These are phyloP conservation scores for Penicillium sp. DNA, from an alignment of 2,329 filamentous ascomycete species.

Conservation along the genomic window DNA sequence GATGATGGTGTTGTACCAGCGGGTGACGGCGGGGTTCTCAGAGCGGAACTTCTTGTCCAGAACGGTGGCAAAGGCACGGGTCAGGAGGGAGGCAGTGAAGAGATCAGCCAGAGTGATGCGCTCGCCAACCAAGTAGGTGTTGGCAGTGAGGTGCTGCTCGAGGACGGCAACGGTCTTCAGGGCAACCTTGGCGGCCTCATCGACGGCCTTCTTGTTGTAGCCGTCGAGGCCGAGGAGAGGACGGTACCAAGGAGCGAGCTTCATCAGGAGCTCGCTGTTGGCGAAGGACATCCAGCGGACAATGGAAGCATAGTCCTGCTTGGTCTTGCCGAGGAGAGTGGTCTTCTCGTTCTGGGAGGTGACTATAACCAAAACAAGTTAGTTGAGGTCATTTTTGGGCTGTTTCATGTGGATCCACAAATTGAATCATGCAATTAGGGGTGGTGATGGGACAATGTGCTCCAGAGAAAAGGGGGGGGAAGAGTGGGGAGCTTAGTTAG, in stretches of 20 bases:
- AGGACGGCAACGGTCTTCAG: conserved; percentile 70
- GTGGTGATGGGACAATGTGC: conserved; percentile 16
- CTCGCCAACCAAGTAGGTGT: conserved; percentile 98
- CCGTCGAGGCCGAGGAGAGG: conserved; percentile 77
- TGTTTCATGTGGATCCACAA: conserved; percentile 2
- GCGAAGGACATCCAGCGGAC: conserved; percentile 97
- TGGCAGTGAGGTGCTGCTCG: conserved; percentile 84
- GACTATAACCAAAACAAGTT: conserved; percentile 58
- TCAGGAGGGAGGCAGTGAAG: conserved; percentile 76
- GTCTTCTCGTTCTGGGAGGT: conserved; percentile 99
- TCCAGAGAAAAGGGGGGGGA: conserved; percentile 11
- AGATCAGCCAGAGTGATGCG: conserved; percentile 95
- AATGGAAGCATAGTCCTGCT: conserved; percentile 99
- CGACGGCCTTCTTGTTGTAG: conserved; percentile 98
- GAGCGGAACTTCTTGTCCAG: conserved; percentile 88
- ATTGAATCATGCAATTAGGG: conserved; percentile 17
- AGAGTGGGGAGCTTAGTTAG: background rate
- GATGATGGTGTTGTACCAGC: conserved; percentile 93
- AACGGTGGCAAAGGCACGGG: conserved; percentile 89
- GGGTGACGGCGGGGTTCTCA: conserved; percentile 79
- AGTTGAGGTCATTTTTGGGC: conserved; percentile 19
- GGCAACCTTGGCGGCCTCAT: conserved; percentile 72
- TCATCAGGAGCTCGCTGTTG: conserved; percentile 80
- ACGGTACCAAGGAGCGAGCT: conserved; percentile 77
- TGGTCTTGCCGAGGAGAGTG: conserved; percentile 97